Base-by-base conservation (phyloP, 1,284 basidiomycete genomes). In the Leccinum griseonigrum region DNA sequence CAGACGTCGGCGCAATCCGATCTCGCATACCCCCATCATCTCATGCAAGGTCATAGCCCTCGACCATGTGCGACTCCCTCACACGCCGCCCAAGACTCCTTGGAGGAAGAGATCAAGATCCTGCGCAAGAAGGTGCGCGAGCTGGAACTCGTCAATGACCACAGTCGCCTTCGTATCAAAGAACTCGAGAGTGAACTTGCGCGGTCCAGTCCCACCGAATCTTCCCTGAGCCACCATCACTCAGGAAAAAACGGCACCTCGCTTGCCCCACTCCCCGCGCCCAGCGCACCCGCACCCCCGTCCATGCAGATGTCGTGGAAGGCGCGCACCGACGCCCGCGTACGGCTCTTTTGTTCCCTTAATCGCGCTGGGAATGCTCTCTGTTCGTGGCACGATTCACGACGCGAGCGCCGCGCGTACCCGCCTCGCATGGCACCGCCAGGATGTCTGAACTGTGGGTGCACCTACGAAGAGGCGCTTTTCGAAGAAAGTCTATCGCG, bases 331-430 rank as follows among this genome's bases (percentile, higher is more conserved):
- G 85, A 88, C 8, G 83, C 85, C 5, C 88, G 91, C 28, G 76
- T 80, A 64, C 85, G 86, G 62, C 79, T 87, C 51, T 88, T 87
- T 74, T 92, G 92, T 71, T 90, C 91, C 1, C 78, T 90, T 36
- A 93, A 93, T 74, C 84, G 91, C 52, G 91, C 91, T 0, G 91
- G 91, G 26, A 93, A 93, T 66, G 90, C 91, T 2, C 82, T 93
- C 32, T 93, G 91, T 72, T 87, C 91, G 4, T 93, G 91, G 91
- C 91, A 93, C 69, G 91, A 93, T 72, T 90, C 91, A 2, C 82
- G 91, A 40, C 84, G 91, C 46, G 91, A 93, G 74, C 85, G 91
- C 48, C 83, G 91, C 7, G 80, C 81, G 0, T 85, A 83, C 68
- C 89, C 91, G 4, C 91, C 91, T n/a, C 84, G 91, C 54, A 88